Percentiles rank a stretch among this genome's conserved stretches.
Evolutionary conservation across 306 rosid genomes (phyloP).

Genomic region (Hylodesmum podocarpum): DNA sequence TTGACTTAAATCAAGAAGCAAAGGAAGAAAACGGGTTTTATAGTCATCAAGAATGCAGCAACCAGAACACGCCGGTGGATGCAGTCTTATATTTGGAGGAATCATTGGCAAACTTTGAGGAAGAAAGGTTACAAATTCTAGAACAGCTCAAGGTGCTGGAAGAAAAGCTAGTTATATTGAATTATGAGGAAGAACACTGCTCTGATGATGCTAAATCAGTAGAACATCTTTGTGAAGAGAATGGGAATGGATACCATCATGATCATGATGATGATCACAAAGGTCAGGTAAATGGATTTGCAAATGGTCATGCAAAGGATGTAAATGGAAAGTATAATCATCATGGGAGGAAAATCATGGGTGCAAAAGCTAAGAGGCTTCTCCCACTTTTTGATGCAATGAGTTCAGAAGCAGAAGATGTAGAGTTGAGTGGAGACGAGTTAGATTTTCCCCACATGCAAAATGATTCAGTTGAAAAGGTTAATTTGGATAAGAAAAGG

Average conservation of each 20-base stretch:
- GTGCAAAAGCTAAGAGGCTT: conserved; percentile 36
- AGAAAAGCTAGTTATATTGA: conserved; percentile 78
- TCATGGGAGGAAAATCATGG: conserved; percentile 54
- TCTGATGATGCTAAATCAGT: conserved; percentile 44
- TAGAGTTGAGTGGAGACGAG: conserved; percentile 55
- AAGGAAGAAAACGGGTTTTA: conserved; percentile 66
- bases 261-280: conserved; percentile 36
- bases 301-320: conserved; percentile 65
- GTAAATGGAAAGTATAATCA: conserved; percentile 64
- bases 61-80: conserved; percentile 75
- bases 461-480: conserved; percentile 37
- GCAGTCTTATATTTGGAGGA: conserved; percentile 75
- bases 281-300: conserved; percentile 48
- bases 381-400: conserved; percentile 74
- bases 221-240: conserved; percentile 44
- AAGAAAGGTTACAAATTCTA: conserved; percentile 80
- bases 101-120: conserved; percentile 80
- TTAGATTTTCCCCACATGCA: conserved; percentile 33
- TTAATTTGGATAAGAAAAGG: conserved; percentile 48
- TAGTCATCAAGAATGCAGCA: conserved; percentile 55
- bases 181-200: conserved; percentile 57
- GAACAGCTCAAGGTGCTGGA: conserved; percentile 81
- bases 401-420: conserved; percentile 57
- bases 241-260: conserved; percentile 76
- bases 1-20: conserved; percentile 60